Conservation (phyloP, 2,329 filamentous ascomycete genomes). For the Emergomyces africanus region DNA sequence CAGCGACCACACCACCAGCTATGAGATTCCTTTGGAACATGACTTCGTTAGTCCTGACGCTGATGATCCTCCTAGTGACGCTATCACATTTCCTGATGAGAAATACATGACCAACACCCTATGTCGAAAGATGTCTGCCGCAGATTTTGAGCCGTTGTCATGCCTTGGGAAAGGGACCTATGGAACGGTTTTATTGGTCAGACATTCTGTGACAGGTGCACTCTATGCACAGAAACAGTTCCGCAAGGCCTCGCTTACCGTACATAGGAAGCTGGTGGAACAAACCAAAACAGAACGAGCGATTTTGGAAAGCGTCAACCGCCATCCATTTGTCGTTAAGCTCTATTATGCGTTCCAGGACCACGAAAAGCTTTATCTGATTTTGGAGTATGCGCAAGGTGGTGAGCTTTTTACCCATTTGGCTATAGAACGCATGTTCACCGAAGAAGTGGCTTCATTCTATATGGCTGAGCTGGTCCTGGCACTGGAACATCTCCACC, state of each 20-base stretch:
- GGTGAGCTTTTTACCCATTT: conserved; percentile 96
- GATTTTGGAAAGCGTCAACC: conserved; percentile 89
- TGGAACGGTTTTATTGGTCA: conserved; percentile 86
- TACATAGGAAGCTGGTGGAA: conserved; percentile 91
- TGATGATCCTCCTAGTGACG: conserved; percentile 22
- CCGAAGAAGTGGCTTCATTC: conserved; percentile 77
- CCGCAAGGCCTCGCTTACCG: conserved; percentile 87
- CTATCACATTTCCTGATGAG: conserved; percentile 39
- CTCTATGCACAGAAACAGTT: conserved; percentile 98
- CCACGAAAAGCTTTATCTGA: conserved; percentile 91
- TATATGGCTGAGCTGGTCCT: conserved; percentile 99
- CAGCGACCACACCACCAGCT: conserved; percentile 64
- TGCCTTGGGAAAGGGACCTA: conserved; percentile 95
- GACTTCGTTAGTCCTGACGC: conserved; percentile 64
- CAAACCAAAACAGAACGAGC: conserved; percentile 95
- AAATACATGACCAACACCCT: conserved; percentile 40
- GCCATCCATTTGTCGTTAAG: conserved; percentile 96
- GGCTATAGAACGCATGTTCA: conserved; percentile 87
- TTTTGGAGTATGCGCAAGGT: conserved; percentile 93
- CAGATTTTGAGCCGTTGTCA: conserved; percentile 79
- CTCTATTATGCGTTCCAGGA: conserved; percentile 98
- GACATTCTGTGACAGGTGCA: conserved; percentile 73
- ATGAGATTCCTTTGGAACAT: conserved; percentile 70
- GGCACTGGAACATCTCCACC: conserved; percentile 84
- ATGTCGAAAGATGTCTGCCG: conserved; percentile 73